These are phyloP conservation scores for Martensiomyces pterosporus DNA, from an alignment of 192 early-diverging fungal genomes.

Conservation along the genomic window DNA sequence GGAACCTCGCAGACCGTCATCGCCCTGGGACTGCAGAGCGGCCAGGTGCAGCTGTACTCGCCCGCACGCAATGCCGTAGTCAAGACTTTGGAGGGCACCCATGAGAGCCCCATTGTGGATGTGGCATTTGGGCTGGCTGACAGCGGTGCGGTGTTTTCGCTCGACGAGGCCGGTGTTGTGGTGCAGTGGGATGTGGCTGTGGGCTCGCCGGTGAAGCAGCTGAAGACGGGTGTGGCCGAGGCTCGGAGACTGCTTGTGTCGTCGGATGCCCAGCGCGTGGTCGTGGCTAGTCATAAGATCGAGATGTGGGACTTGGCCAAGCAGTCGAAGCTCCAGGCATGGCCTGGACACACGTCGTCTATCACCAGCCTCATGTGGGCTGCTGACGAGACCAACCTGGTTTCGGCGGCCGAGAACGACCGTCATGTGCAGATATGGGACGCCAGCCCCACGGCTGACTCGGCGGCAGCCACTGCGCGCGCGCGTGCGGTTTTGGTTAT, in stretches of 20 bases:
- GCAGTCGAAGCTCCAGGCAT: constrained; percentile 3
- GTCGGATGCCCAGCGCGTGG: constrained; percentile 20
- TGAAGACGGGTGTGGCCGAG: constrained; percentile 18
- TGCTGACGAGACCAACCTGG: constrained; percentile 25
- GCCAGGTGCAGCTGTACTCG: constrained; percentile 34
- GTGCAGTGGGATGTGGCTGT: constrained; percentile 25
- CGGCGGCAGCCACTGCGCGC: neutral
- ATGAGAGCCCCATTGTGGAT: neutral
- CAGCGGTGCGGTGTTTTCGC: constrained; percentile 12
- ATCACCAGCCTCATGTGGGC: constrained; percentile 37
- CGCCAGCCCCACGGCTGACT: constrained; percentile 2
- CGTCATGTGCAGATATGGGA: constrained; percentile 43
- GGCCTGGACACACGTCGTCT: constrained; percentile 29
- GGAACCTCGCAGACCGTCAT: constrained; percentile 5
- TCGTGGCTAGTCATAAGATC: constrained; percentile 35
- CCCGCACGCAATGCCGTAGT: constrained; percentile 39
- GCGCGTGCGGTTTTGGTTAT: constrained; percentile 18
- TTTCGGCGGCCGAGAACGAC: constrained; percentile 30
- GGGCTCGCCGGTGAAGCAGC: neutral
- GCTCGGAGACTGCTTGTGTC: constrained; percentile 24
- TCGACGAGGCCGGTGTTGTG: constrained; percentile 19
- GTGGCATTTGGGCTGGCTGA: constrained; percentile 1
- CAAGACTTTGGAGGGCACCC: constrained; percentile 12
- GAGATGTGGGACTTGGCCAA: constrained; percentile 34
- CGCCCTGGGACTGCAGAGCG: constrained; percentile 23